Base-by-base conservation (phyloP, 1,284 basidiomycete species). In the Phellinidium pouzarii region DNA sequence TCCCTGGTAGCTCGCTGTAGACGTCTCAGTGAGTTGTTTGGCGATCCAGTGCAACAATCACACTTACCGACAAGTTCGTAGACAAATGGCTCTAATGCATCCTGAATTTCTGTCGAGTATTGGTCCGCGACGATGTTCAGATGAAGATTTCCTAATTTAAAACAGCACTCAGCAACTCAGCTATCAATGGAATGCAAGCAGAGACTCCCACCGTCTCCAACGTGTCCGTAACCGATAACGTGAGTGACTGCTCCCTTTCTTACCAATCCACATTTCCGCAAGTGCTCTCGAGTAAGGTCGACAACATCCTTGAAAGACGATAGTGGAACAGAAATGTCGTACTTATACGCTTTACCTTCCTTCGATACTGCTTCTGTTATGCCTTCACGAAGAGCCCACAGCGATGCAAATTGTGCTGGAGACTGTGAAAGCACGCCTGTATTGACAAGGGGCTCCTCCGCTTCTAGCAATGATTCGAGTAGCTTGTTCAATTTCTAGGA, bases 261-360 rank as follows among this genome's bases (percentile, higher is more conserved):
- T 51, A 91, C 69, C 20, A 97, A 69, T 0, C 90, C 93, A 58
- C 84, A 81, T 34, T 82, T 80, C 31, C 76, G 69, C 44, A 98
- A 72, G 50, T 84, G 84, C 53, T 84, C 80, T 53, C 90, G 75
- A 48, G 94, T 87, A 40, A 77, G 73, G 62, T 95, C 87, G 20
- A 98, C 92, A 8, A 97, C 82, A 25, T 82, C 79, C 71, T 98
- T 88, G 80, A 99, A 99, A 61, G 84, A 80, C 19, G 80, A 76
- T 3, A 96, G 77, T 2, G 95, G 95, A 29, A 99, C 82, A 17
- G 91, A 94, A 38, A 99, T 80, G 64, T 99, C 96, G 68, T 99
- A 99, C 73, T 99, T 99, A 77, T 96, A 99, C 4, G 89, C 86
- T 60, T 92, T 92, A 43, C 96, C 96, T 65, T 92, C 86, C 68